A percentile compares a stretch with the other conserved stretches of the same genome.
phyloP scores from a whole-genome alignment of 2,329 filamentous ascomycete genomes.

The Drechmeria coniospora region DNA sequence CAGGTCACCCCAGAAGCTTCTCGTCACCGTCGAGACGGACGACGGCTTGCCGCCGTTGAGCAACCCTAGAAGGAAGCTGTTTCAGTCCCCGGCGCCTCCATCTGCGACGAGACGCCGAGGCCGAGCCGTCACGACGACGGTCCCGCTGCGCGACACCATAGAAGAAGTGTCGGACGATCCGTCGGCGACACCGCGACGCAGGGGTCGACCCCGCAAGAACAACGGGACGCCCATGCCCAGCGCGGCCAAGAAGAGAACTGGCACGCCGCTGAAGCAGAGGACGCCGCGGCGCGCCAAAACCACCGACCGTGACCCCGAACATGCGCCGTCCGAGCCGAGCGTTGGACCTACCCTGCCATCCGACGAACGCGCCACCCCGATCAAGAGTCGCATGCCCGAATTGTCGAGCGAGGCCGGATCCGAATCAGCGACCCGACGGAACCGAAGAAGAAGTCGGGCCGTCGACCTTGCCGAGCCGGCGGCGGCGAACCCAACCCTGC shows the following conservation, averaged over 20 bases:
- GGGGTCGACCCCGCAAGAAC: slow-evolving; percentile 31
- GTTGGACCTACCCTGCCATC: slow-evolving; percentile 17
- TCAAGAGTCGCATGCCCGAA: slow-evolving; percentile 12
- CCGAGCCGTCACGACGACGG: slow-evolving; percentile 29
- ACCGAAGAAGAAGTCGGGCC: slow-evolving; percentile 9
- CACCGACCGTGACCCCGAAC: slow-evolving; percentile 12
- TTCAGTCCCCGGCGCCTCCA: slow-evolving; percentile 26
- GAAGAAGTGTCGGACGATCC: slow-evolving; percentile 19
- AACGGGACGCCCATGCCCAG: slow-evolving; percentile 36
- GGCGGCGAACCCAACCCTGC: slow-evolving; percentile 6
- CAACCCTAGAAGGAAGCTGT: slow-evolving; percentile 25
- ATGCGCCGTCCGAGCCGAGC: slow-evolving; percentile 7
- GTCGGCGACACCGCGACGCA: slow-evolving; percentile 23
- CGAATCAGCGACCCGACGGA: slow-evolving; percentile 6
- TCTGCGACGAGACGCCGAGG: slow-evolving; percentile 19
- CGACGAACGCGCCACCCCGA: slow-evolving; percentile 14
- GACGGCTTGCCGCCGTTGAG: slow-evolving; percentile 9
- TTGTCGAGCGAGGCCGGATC: slow-evolving; percentile 11
- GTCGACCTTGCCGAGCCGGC: slow-evolving; percentile 11
- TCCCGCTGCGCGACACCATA: slow-evolving; percentile 32
- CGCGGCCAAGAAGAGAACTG: slow-evolving; percentile 27
- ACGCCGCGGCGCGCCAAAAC: slow-evolving; percentile 19
- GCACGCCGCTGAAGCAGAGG: slow-evolving; percentile 24
- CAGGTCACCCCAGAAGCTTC: slow-evolving; percentile 33
- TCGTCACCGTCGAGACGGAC: slow-evolving; percentile 36